Conservation (phyloP, 805 yeast genomes). For the Yamadazyma akitaensis region DNA sequence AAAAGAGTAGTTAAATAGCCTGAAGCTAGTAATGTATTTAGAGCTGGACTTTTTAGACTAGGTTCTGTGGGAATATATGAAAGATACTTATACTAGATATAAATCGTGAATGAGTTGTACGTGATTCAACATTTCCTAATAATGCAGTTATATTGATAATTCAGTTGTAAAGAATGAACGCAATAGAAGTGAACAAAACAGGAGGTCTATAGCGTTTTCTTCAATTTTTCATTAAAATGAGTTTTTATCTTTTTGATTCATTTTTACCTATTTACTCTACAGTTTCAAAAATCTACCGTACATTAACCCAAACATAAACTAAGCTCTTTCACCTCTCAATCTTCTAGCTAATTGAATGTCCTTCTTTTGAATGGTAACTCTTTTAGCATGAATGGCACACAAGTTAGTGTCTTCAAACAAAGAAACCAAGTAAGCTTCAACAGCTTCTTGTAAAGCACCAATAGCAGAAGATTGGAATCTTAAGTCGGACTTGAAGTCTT, state of each 20-base stretch:
- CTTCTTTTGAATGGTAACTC: constrained; percentile 98
- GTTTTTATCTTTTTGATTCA: background rate
- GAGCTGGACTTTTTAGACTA: too few relatives aligned
- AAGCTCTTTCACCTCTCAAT: constrained; percentile 94
- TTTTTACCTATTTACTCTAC: background rate
- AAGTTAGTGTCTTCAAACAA: constrained; percentile 96
- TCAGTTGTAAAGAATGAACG: too few relatives aligned
- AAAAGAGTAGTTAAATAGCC: background rate
- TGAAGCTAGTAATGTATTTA: background rate
- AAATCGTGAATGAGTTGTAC: too few relatives aligned
- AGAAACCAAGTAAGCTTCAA: constrained; percentile 95
- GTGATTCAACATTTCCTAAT: too few relatives aligned
- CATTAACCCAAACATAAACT: constrained; percentile 16
- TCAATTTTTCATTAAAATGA: too few relatives aligned
- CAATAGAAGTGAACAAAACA: too few relatives aligned
- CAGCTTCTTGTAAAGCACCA: constrained; percentile 97
- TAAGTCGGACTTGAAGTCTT: constrained; percentile 87
- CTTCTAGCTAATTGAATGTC: constrained; percentile 98
- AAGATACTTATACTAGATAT: too few relatives aligned
- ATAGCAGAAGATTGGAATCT: constrained; percentile 97
- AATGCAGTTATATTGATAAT: too few relatives aligned
- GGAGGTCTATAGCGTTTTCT: too few relatives aligned
- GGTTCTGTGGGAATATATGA: too few relatives aligned
- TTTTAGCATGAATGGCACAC: constrained; percentile 98
- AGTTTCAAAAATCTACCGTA: background rate